phyloP scores from a whole-genome alignment of 305 asterid species.

The Withania somnifera region DNA sequence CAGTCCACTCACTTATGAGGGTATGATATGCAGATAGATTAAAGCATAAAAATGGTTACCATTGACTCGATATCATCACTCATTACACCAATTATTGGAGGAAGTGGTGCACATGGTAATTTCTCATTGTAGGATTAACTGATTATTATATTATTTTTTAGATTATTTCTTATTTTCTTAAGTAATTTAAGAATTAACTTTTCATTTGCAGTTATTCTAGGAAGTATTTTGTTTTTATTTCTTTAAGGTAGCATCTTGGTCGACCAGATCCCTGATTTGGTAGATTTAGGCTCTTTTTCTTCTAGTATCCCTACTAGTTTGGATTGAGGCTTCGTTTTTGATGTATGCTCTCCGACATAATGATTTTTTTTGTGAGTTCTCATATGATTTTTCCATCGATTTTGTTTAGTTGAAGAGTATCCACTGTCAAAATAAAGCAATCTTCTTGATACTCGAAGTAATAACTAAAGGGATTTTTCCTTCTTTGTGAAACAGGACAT shows the following conservation, averaged over 20 bases:
- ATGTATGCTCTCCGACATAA: neutral
- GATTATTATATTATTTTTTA: neutral
- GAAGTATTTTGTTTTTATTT: neutral
- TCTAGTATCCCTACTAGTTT: neutral
- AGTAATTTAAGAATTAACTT: neutral
- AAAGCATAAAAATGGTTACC: conserved; percentile 47
- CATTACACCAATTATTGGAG: conserved; percentile 73
- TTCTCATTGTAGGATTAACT: neutral
- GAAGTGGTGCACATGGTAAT: conserved; percentile 62
- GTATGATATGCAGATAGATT: conserved; percentile 26
- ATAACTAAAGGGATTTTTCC: neutral
- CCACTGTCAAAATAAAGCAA: neutral
- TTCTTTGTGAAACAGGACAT: conserved; percentile 41
- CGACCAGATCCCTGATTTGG: neutral
- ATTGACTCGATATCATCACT: conserved; percentile 85
- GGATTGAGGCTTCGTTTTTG: neutral
- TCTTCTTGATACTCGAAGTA: neutral
- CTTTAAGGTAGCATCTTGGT: neutral
- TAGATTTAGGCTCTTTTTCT: neutral
- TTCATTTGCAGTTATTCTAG: neutral
- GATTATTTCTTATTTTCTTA: neutral
- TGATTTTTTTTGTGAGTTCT: neutral
- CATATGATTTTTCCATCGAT: neutral
- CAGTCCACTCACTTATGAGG: neutral
- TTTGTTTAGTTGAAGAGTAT: neutral